A percentile compares a stretch with the other conserved stretches of the same genome.
Conservation (phyloP, 768 basidiomycete genomes). For the Tylopilus sp. region DNA sequence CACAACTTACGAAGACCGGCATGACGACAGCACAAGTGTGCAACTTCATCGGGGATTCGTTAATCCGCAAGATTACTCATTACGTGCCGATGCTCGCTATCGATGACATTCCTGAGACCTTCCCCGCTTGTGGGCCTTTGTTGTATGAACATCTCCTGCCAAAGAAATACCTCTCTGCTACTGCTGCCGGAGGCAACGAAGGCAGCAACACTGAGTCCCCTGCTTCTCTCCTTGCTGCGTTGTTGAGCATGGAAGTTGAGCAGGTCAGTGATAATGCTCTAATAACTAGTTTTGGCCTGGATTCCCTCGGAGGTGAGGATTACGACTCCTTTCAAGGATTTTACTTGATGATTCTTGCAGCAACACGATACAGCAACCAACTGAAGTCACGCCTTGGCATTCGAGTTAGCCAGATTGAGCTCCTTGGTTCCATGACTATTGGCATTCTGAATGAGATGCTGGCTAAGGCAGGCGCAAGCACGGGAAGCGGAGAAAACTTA, state of each 20-base stretch:
- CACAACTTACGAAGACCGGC: slow-evolving; percentile 29
- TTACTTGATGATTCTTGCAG: slow-evolving; percentile 4
- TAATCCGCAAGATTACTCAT: slow-evolving; percentile 28
- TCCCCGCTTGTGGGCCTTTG: slow-evolving; percentile 25
- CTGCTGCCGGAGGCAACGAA: slow-evolving; percentile 10
- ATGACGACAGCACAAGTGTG: slow-evolving; percentile 33
- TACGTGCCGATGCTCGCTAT: slow-evolving; percentile 30
- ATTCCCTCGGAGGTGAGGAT: slow-evolving; percentile 25
- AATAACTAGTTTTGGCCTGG: slow-evolving; percentile 27
- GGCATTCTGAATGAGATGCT: slow-evolving; percentile 25
- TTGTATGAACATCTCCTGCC: slow-evolving; percentile 26
- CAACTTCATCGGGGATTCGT: slow-evolving; percentile 31
- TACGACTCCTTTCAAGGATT: neutral
- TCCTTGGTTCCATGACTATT: slow-evolving; percentile 25
- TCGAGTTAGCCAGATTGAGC: slow-evolving; percentile 24
- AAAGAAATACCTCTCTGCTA: slow-evolving; percentile 19
- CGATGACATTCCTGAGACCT: slow-evolving; percentile 22
- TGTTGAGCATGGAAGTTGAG: slow-evolving; percentile 25
- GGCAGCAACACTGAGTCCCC: slow-evolving; percentile 19
- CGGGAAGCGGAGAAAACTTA: slow-evolving; percentile 2
- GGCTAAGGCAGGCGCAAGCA: slow-evolving; percentile 13
- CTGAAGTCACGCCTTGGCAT: slow-evolving; percentile 27
- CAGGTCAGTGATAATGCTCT: slow-evolving; percentile 30
- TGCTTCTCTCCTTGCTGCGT: slow-evolving; percentile 22
- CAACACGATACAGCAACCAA: slow-evolving; percentile 30